phyloP scores from a whole-genome alignment of 345 rosid genomes.

The Bretschneidera sinensis region DNA sequence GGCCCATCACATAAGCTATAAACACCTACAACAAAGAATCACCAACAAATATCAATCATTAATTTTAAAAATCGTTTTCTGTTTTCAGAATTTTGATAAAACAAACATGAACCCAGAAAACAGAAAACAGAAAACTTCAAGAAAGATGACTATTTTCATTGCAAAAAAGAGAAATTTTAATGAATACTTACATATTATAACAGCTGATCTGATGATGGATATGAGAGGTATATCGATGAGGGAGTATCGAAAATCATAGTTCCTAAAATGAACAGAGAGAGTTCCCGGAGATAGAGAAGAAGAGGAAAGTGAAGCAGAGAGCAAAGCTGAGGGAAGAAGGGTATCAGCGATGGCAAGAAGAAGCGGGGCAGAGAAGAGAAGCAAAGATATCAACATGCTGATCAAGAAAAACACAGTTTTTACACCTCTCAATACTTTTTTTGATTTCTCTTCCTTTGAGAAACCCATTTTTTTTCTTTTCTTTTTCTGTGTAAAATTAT shows the following conservation, averaged over 20 bases:
- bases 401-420: slow-evolving; percentile 72
- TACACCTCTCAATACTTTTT: slow-evolving; percentile 43
- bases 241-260: slow-evolving; percentile 76
- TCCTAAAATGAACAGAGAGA: slow-evolving; percentile 25
- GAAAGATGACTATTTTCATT: not conserved
- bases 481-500: too few relatives aligned
- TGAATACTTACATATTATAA: slow-evolving; percentile 74
- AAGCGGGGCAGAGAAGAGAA: slow-evolving; percentile 79
- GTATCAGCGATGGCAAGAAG: slow-evolving; percentile 73
- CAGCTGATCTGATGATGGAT: slow-evolving; percentile 71
- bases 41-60: too few relatives aligned
- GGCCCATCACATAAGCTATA: slow-evolving; percentile 91
- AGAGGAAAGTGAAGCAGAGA: slow-evolving; percentile 52
- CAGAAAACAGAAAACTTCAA: not conserved
- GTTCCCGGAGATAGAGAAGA: slow-evolving; percentile 27
- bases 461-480: slow-evolving; percentile 43
- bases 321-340: slow-evolving; percentile 72
- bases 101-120: not conserved
- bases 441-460: slow-evolving; percentile 56
- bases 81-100: not conserved
- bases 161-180: too few relatives aligned
- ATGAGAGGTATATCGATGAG: slow-evolving; percentile 76
- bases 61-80: too few relatives aligned
- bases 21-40: slow-evolving; percentile 42
- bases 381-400: slow-evolving; percentile 68